Evolutionary conservation across 768 basidiomycete genomes (phyloP).

Genomic region (Daedaleopsis sinensis): DNA sequence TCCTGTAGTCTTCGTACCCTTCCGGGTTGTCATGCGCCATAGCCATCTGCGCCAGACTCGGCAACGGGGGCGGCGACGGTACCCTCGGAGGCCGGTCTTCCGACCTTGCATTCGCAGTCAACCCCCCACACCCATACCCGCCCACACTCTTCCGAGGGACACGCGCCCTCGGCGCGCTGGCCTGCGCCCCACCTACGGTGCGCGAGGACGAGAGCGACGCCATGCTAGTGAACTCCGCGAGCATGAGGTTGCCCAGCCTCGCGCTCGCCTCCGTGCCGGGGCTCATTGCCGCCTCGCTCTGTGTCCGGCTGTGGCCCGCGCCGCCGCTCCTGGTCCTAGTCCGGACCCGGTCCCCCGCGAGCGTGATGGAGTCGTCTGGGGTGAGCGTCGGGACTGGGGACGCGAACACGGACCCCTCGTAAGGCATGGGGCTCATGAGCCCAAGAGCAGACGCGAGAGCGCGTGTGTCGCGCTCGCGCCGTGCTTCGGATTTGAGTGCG

Average conservation of each 20-base stretch:
- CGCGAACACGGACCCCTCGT: constrained; percentile 32
- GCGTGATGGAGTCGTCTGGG: constrained; percentile 74
- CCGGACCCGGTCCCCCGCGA: constrained; percentile 44
- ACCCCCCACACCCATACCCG: constrained; percentile 10
- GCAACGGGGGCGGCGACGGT: constrained; percentile 76
- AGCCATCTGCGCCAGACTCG: constrained; percentile 79
- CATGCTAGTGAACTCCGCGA: constrained; percentile 51
- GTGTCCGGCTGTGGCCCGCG: constrained; percentile 26
- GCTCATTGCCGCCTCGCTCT: constrained; percentile 36
- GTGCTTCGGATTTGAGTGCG: constrained; percentile 46
- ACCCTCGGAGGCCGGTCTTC: constrained; percentile 74
- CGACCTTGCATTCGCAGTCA: constrained; percentile 26
- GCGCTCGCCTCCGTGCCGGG: constrained; percentile 45
- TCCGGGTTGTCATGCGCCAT: constrained; percentile 64
- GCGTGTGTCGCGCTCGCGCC: constrained; percentile 42
- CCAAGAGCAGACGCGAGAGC: constrained; percentile 45
- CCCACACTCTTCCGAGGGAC: constrained; percentile 33
- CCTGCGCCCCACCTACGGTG: constrained; percentile 35
- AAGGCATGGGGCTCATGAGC: constrained; percentile 29
- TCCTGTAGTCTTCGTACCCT: constrained; percentile 67
- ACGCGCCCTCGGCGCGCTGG: constrained; percentile 11
- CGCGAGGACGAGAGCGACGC: constrained; percentile 35
- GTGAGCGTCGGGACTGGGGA: constrained; percentile 68
- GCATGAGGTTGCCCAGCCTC: constrained; percentile 61
- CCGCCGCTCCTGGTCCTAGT: constrained; percentile 2